Evolutionary conservation across 202 grass and related monocot genomes (phyloP).

Genomic region (Eragrostis tef): DNA sequence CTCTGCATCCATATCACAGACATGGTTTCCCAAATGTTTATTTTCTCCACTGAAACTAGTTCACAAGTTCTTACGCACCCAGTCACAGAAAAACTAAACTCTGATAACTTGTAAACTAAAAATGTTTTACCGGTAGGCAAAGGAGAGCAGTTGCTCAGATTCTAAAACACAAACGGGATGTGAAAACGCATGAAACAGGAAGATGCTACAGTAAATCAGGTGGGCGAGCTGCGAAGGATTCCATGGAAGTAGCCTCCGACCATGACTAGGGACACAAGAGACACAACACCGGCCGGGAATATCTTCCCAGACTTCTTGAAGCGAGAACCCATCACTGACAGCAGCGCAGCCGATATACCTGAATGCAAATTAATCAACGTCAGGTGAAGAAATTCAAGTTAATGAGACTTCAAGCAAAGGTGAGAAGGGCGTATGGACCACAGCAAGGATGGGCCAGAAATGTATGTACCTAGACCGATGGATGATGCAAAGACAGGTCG

Average conservation of each 20-base stretch:
- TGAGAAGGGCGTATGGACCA: conserved; percentile 14
- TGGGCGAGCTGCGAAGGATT: conserved; percentile 62
- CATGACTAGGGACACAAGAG: conserved; percentile 77
- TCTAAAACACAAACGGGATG: not conserved
- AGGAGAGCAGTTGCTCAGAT: not conserved
- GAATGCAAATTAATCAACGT: not conserved
- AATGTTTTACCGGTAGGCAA: not conserved
- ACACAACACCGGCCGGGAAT: conserved; percentile 81
- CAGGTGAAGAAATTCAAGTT: not conserved
- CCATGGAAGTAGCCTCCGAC: conserved; percentile 80
- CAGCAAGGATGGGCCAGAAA: not conserved
- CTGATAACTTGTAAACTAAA: not conserved
- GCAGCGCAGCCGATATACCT: conserved; percentile 74
- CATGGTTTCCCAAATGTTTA: not conserved
- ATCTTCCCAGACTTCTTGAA: conserved; percentile 87
- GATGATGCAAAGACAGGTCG: conserved; percentile 76
- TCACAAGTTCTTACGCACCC: not conserved
- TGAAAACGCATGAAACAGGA: conserved; percentile 6
- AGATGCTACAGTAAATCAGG: not conserved
- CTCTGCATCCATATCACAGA: not conserved
- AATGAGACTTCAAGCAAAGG: conserved; percentile 5
- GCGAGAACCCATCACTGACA: conserved; percentile 85
- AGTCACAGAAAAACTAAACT: not conserved
- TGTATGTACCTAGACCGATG: conserved; percentile 65
- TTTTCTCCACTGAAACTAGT: not conserved